Percentiles rank a stretch among this genome's conserved stretches.
phyloP scores from a whole-genome alignment of 257 asterid genomes.

The Solanum appendiculatum region DNA sequence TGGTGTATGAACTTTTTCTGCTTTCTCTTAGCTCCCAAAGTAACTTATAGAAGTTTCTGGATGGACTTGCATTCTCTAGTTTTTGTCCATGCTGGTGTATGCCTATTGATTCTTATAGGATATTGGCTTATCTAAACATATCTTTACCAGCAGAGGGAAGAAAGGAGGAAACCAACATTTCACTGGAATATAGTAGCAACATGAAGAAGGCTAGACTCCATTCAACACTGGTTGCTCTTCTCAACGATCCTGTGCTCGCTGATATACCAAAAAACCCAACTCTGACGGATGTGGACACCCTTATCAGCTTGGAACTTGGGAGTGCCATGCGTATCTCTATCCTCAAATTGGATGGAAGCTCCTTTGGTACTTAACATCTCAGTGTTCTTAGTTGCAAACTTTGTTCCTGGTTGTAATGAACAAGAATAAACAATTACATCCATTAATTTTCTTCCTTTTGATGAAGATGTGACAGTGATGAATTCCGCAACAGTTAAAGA shows the following conservation, averaged over 20 bases:
- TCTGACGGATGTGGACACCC: conserved; percentile 78
- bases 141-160: conserved; percentile 5
- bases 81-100: neutral
- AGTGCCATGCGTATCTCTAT: conserved; percentile 90
- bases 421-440: conserved; percentile 16
- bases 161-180: conserved; percentile 22
- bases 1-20: neutral
- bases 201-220: conserved; percentile 56
- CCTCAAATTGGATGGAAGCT: conserved; percentile 54
- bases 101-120: neutral
- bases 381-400: conserved; percentile 19
- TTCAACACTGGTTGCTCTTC: conserved; percentile 60
- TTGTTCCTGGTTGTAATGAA: neutral
- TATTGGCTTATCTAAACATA: neutral
- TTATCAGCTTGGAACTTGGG: conserved; percentile 83
- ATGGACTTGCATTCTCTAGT: neutral
- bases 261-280: conserved; percentile 75
- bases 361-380: conserved; percentile 34
- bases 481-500: conserved; percentile 71
- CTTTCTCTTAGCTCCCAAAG: neutral
- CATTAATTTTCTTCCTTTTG: neutral
- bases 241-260: conserved; percentile 70
- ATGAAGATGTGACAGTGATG: conserved; percentile 63
- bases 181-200: conserved; percentile 48
- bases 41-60: neutral